Base-by-base conservation (phyloP, 768 basidiomycete species). In the Austroboletus eburneus region DNA sequence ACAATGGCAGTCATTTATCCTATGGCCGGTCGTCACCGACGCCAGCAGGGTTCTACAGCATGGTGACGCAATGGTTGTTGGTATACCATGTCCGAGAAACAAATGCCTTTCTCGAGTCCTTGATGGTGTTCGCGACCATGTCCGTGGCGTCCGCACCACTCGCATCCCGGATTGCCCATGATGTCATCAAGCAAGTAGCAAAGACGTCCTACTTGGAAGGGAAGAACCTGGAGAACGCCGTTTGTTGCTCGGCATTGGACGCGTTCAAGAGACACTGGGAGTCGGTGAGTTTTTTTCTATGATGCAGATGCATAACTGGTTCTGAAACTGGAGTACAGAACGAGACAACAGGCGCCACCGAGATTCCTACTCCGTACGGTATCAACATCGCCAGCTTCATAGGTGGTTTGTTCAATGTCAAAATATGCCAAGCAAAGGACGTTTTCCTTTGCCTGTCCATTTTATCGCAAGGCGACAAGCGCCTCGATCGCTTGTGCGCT, bases 341-440 rank as follows among this genome's bases (percentile, higher is more conserved):
- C 12, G 27, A 27, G 27, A 27, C 27, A 12, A 32, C 30, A 32
- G 12, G 12, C 12, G 14, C 30, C 30, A 13, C 12, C 9, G 30
- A 4, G 30, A 4, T 13, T 6, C 30, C 30, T 13, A 14, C 30
- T 13, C 42, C 58, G 14, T 40, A 48, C 20, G 56, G 58, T 6
- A 45, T 67, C 20, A 63, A 69, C 32, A 57, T 66, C 22, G 63
- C 68, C 9, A 59, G 57, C 17, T 54, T 71, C 39, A 41, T 68
- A 22, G 69, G 69, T 5, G 56, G 65, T 17, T 45, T 71, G 32
- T 71, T 62, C 44, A 46, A 44, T 16, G 52, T 49, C 17, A 55
- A 46, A n/a, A 39, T 71, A 29, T 36, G 53, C 33, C 44, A 27
- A 2, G 61, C 51, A 3, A 57, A 43, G 27, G 69, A 71, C 38